Conservation (phyloP, 805 yeast genomes). For the Saccharomyces mikatae region DNA sequence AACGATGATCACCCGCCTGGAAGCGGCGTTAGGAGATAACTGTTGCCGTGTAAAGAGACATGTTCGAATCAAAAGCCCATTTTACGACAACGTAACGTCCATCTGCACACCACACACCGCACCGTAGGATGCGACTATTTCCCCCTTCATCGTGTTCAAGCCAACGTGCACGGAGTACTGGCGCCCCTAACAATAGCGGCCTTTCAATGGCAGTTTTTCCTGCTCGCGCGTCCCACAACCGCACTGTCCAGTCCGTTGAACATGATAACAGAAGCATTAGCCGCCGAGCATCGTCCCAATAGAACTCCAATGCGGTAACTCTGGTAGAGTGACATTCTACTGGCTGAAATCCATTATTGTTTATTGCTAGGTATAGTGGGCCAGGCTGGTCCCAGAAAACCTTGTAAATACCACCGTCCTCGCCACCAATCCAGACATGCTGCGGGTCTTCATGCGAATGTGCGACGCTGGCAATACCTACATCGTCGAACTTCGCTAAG, state of each 20-base stretch:
- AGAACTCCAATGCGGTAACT: conserved; percentile 12
- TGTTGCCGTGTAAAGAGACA: neutral
- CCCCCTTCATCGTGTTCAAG: neutral
- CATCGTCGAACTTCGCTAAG: conserved; percentile 11
- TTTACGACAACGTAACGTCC: neutral
- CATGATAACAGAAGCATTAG: conserved; percentile 12
- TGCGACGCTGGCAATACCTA: conserved; percentile 13
- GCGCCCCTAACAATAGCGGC: neutral
- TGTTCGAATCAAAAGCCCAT: neutral
- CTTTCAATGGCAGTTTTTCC: neutral
- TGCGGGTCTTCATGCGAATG: conserved; percentile 16
- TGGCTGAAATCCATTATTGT: conserved; percentile 22
- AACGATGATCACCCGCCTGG: neutral
- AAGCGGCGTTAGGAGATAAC: neutral
- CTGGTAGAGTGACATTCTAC: conserved; percentile 12
- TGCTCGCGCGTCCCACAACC: conserved; percentile 19
- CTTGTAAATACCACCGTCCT: conserved; percentile 26
- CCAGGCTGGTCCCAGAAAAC: conserved; percentile 7
- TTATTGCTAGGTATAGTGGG: conserved; percentile 4
- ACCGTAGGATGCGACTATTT: neutral
- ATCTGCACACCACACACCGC: neutral
- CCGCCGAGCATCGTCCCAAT: conserved; percentile 6
- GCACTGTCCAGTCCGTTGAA: conserved; percentile 22
- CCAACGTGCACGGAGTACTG: neutral
- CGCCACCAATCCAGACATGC: conserved; percentile 19